phyloP scores from a whole-genome alignment of 2,329 filamentous ascomycete species.

The Apiospora pterosperma region DNA sequence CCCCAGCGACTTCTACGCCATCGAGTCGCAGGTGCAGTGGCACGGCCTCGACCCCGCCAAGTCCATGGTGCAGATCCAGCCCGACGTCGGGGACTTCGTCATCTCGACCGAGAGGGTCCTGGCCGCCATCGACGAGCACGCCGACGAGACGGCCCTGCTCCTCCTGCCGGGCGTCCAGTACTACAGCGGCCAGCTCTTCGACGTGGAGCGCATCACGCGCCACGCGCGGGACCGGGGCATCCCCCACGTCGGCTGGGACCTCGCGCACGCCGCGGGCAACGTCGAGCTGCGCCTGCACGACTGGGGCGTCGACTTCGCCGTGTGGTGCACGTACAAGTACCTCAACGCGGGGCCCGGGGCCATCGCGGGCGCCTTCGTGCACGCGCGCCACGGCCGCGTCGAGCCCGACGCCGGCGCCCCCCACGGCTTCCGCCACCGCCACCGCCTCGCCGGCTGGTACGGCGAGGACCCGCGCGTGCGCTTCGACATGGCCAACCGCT shows the following conservation, averaged over 20 bases:
- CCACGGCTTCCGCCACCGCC: constrained; percentile 51
- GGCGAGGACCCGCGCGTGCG: constrained; percentile 72
- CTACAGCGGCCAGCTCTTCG: constrained; percentile 86
- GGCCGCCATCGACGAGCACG: constrained; percentile 70
- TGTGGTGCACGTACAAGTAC: constrained; percentile 95
- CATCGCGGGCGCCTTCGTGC: constrained; percentile 78
- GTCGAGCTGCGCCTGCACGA: constrained; percentile 76
- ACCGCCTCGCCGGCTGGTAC: constrained; percentile 81
- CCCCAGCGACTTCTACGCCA: constrained; percentile 83
- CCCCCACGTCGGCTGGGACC: constrained; percentile 73
- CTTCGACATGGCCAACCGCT: constrained; percentile 81
- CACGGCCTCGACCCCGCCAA: constrained; percentile 64
- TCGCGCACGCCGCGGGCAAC: constrained; percentile 84
- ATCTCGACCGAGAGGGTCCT: constrained; percentile 71
- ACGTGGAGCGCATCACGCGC: constrained; percentile 75
- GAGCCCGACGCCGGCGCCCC: constrained; percentile 32
- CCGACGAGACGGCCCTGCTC: constrained; percentile 68
- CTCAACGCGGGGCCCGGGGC: constrained; percentile 81
- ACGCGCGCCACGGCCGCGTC: constrained; percentile 67
- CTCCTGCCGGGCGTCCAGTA: constrained; percentile 87
- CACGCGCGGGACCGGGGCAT: constrained; percentile 71
- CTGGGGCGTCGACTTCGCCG: constrained; percentile 89
- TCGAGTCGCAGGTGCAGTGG: constrained; percentile 74
- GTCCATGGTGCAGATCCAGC: constrained; percentile 72
- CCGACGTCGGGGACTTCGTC: constrained; percentile 51